Evolutionary conservation across 1,139 yeast genomes (phyloP), one percentile per base, ranked within the genome.

Genomic region (Sugiyamaella novakii): DNA sequence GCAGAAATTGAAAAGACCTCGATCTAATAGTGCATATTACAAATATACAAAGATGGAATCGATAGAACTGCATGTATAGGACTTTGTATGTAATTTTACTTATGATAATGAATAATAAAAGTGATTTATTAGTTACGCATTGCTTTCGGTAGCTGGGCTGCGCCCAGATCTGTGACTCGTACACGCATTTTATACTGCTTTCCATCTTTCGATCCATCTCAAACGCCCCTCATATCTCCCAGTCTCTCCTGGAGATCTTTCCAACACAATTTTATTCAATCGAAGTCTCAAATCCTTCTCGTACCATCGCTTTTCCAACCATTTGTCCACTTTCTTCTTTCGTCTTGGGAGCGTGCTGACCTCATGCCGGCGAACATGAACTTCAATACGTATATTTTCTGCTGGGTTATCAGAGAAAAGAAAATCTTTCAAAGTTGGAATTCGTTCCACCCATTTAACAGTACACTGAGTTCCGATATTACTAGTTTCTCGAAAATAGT

Each of bases 281-380:
- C 19, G 28, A 14, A 31, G 39, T 43, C 43, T 36, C 41, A 17
- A 22, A 45, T 62, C 66, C 40, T 62, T 62, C 3, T 51, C 54
- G 3, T 51, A 35, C 66, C 66, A 63, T 5, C 50, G 28, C 25
- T 52, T 47, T 30, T 62, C 65, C n/a, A 63, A 56, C 66, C 66
- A 62, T 29, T 53, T 55, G 25, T 61, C 61, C 29, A 58, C 44
- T 14, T 43, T 52, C 27, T 43, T 49, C 14, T 50, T 50, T 24
- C 77, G 81, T 10, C 64, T 53, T 0, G 87, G 84, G 3, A 86
- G 63, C 49, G 77, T 66, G n/a, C 70, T 61, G 11, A 84, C 54
- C 8, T 75, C 64, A 57, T 73, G 74, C 18, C 76, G 71, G 41
- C 71, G 73, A 21, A 84, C 71, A 58, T 79, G 76, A 6, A 87